Evolutionary conservation across 495 filamentous ascomycete species (phyloP).

Genomic region (Cercophora scortea): DNA sequence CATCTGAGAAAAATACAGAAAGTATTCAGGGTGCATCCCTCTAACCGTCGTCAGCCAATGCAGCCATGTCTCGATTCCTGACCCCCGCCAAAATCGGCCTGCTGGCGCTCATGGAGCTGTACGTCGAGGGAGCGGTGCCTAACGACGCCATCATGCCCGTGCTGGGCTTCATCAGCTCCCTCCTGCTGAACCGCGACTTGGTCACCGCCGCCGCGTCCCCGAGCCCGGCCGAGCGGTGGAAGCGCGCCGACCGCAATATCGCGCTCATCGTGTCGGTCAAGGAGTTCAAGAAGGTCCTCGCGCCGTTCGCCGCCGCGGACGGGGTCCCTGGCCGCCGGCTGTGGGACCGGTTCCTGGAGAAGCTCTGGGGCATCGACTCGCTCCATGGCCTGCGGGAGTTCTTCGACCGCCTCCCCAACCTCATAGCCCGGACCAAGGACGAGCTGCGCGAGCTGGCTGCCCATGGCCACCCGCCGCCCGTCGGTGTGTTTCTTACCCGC

Average conservation of each 20-base stretch:
- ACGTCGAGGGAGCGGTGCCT: conserved; percentile 67
- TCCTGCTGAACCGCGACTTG: conserved; percentile 48
- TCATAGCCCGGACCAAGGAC: conserved; percentile 56
- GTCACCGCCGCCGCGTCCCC: conserved; percentile 2
- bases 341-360: conserved; percentile 78
- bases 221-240: conserved; percentile 24
- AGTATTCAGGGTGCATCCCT: no score
- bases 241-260: conserved; percentile 30
- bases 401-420: conserved; percentile 48
- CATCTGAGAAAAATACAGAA: no score
- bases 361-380: conserved; percentile 77
- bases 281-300: conserved; percentile 59
- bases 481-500: conserved; percentile 46
- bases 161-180: conserved; percentile 73
- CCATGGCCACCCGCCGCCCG: conserved; percentile 15
- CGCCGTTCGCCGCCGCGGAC: conserved; percentile 44
- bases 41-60: neutral
- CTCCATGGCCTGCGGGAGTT: conserved; percentile 69
- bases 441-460: conserved; percentile 39
- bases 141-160: conserved; percentile 70
- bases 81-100: conserved; percentile 81
- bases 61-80: conserved; percentile 28
- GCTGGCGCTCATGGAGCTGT: conserved; percentile 71
- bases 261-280: conserved; percentile 52
- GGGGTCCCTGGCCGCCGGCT: conserved; percentile 68